Evolutionary conservation across 2,329 filamentous ascomycete genomes (phyloP), one percentile per base, ranked within the genome.

Genomic region (Fusarium domesticum): DNA sequence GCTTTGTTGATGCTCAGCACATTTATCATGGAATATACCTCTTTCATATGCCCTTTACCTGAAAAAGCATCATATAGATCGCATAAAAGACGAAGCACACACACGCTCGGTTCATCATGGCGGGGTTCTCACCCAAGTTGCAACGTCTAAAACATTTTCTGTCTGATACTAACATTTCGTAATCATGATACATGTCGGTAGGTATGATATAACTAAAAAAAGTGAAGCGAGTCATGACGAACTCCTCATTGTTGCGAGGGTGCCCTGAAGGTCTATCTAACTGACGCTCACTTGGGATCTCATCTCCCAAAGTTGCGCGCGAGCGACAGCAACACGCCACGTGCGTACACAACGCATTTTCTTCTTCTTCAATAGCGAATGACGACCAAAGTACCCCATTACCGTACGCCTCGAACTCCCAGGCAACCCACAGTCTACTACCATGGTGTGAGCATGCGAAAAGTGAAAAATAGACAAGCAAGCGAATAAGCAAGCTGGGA

Each of bases 371-470:
- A n/a, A n/a, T n/a, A n/a, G n/a, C n/a, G n/a, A n/a, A n/a, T n/a
- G n/a, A n/a, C n/a, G n/a, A n/a, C n/a, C n/a, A 37, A 16, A 35
- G 48, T 34, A 38, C 54, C 48, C 55, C 28, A 42, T 41, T 50
- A 23, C 43, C 40, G 52, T 54, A 61, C 56, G 61, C 60, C 62
- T 39, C 51, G 51, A 59, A 64, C 61, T 65, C 63, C 62, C 41
- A 46, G 48, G 45, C 51, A 60, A 59, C 47, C 54, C 42, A 50
- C 48, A 48, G 23, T 28, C 23, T 28, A 52, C 56, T n/a, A n/a
- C 56, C 42, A 23, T 49, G 43, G 7, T 28, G 23, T 12, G 23
- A 28, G 23, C 23, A 28, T 55, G 55, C 51, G 45, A 43, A 54
- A 58, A 53, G 47, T 56, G 37, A 56, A 53, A 52, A 45, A 54